Base-by-base conservation (phyloP, 257 asterid species). In the Knoxia roxburghii region DNA sequence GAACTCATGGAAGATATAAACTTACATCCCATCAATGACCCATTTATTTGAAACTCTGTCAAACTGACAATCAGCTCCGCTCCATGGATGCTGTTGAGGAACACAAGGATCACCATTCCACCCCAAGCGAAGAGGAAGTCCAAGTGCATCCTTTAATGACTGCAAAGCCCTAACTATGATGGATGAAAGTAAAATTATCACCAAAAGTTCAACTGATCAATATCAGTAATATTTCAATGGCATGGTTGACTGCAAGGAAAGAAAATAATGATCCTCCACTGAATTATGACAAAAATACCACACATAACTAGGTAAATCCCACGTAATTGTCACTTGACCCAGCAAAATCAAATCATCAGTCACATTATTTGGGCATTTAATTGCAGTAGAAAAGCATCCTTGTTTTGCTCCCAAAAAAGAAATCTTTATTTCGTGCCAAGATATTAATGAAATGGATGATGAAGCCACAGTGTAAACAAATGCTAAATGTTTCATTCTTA, bases 91-190 rank as follows among this genome's bases (percentile, higher is more conserved):
- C 73, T 85, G 89, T 75, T 90, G 96, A 61, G 99, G 99, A 70
- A 85, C 96, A 76, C 99, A 94, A 39, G 98, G 98, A 80, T 94
- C 98, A 33, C 98, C 99, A 48, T 94, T 94, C 99, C 99, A 94
- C 75, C 99, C 98, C 41, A 94, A 80, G 49, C 96, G 96, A 71
- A 86, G 95, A 65, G 98, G 99, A 84, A 94, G 99, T 65, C 95
- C 96, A 33, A 90, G 96, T 49, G 92, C 72, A 33, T 60, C 68
- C 86, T 87, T 94, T 84, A 94, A 72, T 21, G 74, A 78, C 71
- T 86, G 96, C 86, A 94, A 82, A 37, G 91, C 96, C 70, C 60
- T 80, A 75, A 94, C 99, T 90, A 75, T 15, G 4, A 51, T 72
- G 75, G 64, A 62, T 66, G 49, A 68, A 49, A 37, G 46, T 26